Evolutionary conservation across 768 basidiomycete species (phyloP).

Genomic region (Rhodotorula kratochvilovae): DNA sequence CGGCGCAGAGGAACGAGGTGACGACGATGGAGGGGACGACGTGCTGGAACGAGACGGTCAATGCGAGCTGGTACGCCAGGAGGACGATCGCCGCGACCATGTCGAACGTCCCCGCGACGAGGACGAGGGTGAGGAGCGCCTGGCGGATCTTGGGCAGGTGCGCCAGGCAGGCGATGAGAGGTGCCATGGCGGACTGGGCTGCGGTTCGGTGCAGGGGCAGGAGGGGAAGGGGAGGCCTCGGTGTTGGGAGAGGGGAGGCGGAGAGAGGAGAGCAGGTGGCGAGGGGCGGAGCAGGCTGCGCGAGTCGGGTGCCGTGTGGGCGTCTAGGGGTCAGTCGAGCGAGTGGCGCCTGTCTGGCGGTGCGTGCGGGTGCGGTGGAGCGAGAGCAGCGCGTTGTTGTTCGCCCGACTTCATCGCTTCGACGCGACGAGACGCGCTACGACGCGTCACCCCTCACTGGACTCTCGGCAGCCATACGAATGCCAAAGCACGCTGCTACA

Average conservation of each 20-base stretch:
- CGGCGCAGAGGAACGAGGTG: conserved; percentile 21
- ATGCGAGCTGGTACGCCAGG: conserved; percentile 24
- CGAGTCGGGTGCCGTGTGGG: conserved; percentile 28
- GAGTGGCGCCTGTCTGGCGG: background rate
- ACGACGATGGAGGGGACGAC: conserved; percentile 21
- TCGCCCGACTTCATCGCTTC: background rate
- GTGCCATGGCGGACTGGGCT: background rate
- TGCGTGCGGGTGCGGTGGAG: background rate
- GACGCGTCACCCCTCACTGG: background rate
- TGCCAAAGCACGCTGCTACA: no score
- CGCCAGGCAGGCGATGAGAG: background rate
- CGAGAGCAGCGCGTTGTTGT: background rate
- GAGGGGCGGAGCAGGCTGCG: background rate
- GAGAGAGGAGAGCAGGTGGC: background rate
- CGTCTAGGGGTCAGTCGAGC: conserved; percentile 20
- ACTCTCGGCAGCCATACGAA: no score
- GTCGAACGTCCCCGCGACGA: conserved; percentile 6
- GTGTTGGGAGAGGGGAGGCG: background rate
- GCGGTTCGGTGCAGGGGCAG: no score
- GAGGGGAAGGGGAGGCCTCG: background rate
- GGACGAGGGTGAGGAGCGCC: background rate
- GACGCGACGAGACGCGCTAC: background rate
- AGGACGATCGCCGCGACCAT: conserved; percentile 26
- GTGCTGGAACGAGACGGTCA: conserved; percentile 22
- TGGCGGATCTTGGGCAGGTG: conserved; percentile 3